Conservation (phyloP, 2,329 filamentous ascomycete species). For the Fusarium sp. region DNA sequence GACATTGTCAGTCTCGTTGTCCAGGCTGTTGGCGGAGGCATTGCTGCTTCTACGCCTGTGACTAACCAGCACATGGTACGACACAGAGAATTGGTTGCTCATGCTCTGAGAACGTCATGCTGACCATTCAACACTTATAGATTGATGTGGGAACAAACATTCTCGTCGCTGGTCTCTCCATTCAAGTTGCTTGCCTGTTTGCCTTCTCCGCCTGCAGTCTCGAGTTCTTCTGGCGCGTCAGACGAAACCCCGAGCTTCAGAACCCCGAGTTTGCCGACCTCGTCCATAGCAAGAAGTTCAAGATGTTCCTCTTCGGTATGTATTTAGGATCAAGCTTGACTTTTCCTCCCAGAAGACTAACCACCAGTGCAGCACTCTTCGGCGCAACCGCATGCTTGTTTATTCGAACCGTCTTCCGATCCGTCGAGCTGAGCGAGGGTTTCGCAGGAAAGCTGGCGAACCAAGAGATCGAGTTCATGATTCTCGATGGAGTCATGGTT, state of each 20-base stretch:
- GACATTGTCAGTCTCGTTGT: slow-evolving; percentile 33
- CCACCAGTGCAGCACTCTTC: slow-evolving; percentile 6
- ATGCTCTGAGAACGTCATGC: not conserved
- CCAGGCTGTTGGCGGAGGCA: slow-evolving; percentile 32
- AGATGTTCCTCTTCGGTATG: slow-evolving; percentile 24
- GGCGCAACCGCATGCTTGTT: slow-evolving; percentile 20
- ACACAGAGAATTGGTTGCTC: not conserved
- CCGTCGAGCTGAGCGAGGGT: slow-evolving; percentile 30
- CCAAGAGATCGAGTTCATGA: slow-evolving; percentile 33
- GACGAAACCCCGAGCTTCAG: slow-evolving; percentile 15
- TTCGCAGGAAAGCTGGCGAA: slow-evolving; percentile 33
- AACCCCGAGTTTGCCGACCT: slow-evolving; percentile 27
- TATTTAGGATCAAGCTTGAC: not conserved
- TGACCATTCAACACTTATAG: not conserved
- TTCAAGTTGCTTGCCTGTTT: slow-evolving; percentile 31
- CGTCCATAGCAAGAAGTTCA: slow-evolving; percentile 22
- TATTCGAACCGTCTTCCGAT: slow-evolving; percentile 31
- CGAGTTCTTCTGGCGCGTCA: slow-evolving; percentile 33
- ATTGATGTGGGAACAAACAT: slow-evolving; percentile 33
- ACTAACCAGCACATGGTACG: slow-evolving; percentile 25
- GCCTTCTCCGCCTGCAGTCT: slow-evolving; percentile 32
- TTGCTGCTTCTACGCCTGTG: slow-evolving; percentile 32
- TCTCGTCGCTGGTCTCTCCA: slow-evolving; percentile 33
- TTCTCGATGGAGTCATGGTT: slow-evolving; percentile 37
- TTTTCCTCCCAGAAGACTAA: not conserved